Base-by-base conservation (phyloP, 2,329 filamentous ascomycete genomes). In the Diaporthe citriasiana region DNA sequence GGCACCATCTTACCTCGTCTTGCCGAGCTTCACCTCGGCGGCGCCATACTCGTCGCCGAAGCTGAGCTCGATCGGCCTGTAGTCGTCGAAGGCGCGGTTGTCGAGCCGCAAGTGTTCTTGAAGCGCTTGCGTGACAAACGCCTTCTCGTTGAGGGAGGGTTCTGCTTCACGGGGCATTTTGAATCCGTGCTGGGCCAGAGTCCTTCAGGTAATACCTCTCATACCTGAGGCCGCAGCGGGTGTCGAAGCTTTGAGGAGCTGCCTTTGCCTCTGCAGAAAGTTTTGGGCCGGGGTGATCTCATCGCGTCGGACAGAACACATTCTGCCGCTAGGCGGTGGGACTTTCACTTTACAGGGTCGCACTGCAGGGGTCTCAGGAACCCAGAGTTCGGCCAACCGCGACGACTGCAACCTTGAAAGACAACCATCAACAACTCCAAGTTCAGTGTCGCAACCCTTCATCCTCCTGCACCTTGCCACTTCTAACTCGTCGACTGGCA, bases 21-120 rank as follows among this genome's bases (percentile, higher is more conserved):
- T 97, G 78, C 97, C 97, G 76, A 98, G 85, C 77, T 92, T 90
- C 51, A 98, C 93, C 80, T 98, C 94, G 78, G 93, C 94, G 78
- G 96, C 92, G 76, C 97, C 97, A 88, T 95, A 95, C 79, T 98
- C 94, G 76, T 98, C 93, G 68, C 95, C 95, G 83, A 98, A 98
- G 4, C 88, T 90, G 75, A 99, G 88, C 75, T 93, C 90, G 59
- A 98, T 83, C 63, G 91, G 87, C 77, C 97, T 91, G 83, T 94
- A 97, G 79, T 95, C 89, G 80, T 98, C 94, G 73, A 95, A 89
- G 74, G 89, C 87, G 77, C 97, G 94, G 78, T 94, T 94, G 84
- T 99, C 97, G 74, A 98, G 86, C 33, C 97, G 94, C 74, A 95
- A 86, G 77, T 93, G 91, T 80, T 98, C 91, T 78, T 92, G 88